Conservation (phyloP, 805 yeast genomes). For the Lipomyces japonicus region DNA sequence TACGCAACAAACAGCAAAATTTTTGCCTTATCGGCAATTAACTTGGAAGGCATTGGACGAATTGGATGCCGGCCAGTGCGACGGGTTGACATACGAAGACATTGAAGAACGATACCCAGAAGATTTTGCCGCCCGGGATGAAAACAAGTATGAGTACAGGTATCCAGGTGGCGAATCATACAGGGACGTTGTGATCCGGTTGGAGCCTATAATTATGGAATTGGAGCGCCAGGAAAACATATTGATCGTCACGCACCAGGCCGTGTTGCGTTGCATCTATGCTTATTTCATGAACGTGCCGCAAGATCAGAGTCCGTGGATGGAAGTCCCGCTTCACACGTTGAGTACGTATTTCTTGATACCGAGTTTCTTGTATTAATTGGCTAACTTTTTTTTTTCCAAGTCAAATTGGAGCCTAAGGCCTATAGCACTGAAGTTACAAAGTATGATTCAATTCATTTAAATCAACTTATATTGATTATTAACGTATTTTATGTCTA, state of each 20-base stretch:
- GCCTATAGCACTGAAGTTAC: constrained; percentile 88
- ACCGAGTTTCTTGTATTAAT: neutral
- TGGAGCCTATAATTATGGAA: constrained; percentile 98
- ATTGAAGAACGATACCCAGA: constrained; percentile 82
- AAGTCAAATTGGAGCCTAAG: constrained; percentile 81
- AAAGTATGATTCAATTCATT: constrained; percentile 26
- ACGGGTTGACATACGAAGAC: constrained; percentile 94
- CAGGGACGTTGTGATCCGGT: constrained; percentile 87
- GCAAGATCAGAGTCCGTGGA: constrained; percentile 97
- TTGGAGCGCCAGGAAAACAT: constrained; percentile 95
- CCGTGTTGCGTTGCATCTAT: constrained; percentile 90
- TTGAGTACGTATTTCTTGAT: constrained; percentile 42
- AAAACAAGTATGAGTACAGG: constrained; percentile 89
- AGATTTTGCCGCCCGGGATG: constrained; percentile 93
- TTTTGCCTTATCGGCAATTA: constrained; percentile 72
- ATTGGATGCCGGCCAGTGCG: constrained; percentile 95
- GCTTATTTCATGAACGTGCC: constrained; percentile 99
- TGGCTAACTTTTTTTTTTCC: neutral
- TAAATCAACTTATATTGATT: neutral
- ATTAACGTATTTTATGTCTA: neutral
- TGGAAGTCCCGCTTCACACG: constrained; percentile 96
- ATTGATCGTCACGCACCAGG: constrained; percentile 94
- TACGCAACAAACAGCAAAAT: constrained; percentile 88
- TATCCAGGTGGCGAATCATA: constrained; percentile 97
- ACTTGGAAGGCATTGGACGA: constrained; percentile 98